These are phyloP conservation scores for Hypoxylon intermedium DNA, from an alignment of 495 filamentous ascomycete species.

Conservation along the genomic window DNA sequence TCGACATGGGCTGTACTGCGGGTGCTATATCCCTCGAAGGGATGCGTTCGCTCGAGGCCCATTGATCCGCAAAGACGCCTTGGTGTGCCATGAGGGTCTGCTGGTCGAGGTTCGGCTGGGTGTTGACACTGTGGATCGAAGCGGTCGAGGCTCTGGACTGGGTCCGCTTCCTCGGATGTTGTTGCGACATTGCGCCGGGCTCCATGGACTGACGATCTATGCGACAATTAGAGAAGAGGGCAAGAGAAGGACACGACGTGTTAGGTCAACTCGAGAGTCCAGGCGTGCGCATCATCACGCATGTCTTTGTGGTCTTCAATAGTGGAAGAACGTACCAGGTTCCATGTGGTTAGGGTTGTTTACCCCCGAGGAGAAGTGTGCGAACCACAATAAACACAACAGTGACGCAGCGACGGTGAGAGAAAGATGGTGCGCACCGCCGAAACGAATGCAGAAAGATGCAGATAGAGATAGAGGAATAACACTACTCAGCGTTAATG, in stretches of 20 bases:
- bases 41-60: slow-evolving; percentile 56
- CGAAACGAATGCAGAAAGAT: not conserved
- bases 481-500: slow-evolving; percentile 25
- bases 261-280: not conserved
- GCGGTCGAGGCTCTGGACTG: slow-evolving; percentile 84
- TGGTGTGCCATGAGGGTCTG: slow-evolving; percentile 55
- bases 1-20: slow-evolving; percentile 56
- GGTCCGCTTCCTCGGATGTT: slow-evolving; percentile 64
- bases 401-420: not conserved
- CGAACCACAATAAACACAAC: slow-evolving; percentile 41
- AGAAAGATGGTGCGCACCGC: slow-evolving; percentile 9
- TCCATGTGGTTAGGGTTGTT: slow-evolving; percentile 43
- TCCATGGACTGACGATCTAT: slow-evolving; percentile 32
- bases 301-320: not conserved
- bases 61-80: slow-evolving; percentile 62
- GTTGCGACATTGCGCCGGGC: slow-evolving; percentile 37
- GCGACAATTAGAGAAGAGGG: slow-evolving; percentile 23
- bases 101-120: slow-evolving; percentile 71
- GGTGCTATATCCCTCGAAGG: slow-evolving; percentile 52
- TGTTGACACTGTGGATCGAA: slow-evolving; percentile 74
- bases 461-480: slow-evolving; percentile 11
- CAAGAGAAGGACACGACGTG: not conserved
- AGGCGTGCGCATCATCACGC: not conserved
- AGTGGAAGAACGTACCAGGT: slow-evolving; percentile 26
- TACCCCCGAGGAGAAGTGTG: slow-evolving; percentile 36